phyloP scores from a whole-genome alignment of 2,329 filamentous ascomycete genomes.

The Lasiodiplodia sp. region DNA sequence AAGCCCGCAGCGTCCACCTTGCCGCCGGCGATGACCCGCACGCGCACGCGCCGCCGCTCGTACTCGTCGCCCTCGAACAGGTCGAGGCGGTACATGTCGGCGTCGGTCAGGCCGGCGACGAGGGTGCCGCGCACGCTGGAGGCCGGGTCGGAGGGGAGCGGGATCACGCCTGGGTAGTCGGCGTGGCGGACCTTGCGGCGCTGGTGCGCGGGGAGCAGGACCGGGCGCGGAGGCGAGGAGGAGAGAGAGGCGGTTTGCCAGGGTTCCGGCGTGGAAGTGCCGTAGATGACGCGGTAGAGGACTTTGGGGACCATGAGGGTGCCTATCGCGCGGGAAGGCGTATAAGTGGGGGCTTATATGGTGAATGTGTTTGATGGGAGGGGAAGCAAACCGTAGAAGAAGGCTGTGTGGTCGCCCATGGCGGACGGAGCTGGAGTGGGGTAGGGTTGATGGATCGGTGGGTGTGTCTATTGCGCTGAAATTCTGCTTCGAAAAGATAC shows the following conservation, averaged over 20 bases:
- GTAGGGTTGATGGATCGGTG: neutral
- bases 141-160: conserved; percentile 10
- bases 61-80: conserved; percentile 84
- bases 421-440: neutral
- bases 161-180: conserved; percentile 83
- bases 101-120: conserved; percentile 78
- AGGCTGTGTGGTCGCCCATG: conserved; percentile 55
- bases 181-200: conserved; percentile 72
- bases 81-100: conserved; percentile 78
- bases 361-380: conserved; percentile 1
- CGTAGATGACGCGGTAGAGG: conserved; percentile 84
- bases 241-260: conserved; percentile 60
- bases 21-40: conserved; percentile 47
- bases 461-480: neutral
- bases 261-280: conserved; percentile 55
- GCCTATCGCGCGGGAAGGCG: conserved; percentile 41
- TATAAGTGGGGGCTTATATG: neutral
- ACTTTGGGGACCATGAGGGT: conserved; percentile 85
- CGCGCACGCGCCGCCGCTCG: conserved; percentile 58
- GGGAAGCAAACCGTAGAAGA: conserved; percentile 65
- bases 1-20: conserved; percentile 32
- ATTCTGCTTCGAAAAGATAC: neutral
- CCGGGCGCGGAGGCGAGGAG: conserved; percentile 67
- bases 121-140: conserved; percentile 73
- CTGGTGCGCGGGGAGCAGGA: conserved; percentile 75